Evolutionary conservation across 169 alveolate species (phyloP).

Genomic region (Ichthyophthirius multifiliis): DNA sequence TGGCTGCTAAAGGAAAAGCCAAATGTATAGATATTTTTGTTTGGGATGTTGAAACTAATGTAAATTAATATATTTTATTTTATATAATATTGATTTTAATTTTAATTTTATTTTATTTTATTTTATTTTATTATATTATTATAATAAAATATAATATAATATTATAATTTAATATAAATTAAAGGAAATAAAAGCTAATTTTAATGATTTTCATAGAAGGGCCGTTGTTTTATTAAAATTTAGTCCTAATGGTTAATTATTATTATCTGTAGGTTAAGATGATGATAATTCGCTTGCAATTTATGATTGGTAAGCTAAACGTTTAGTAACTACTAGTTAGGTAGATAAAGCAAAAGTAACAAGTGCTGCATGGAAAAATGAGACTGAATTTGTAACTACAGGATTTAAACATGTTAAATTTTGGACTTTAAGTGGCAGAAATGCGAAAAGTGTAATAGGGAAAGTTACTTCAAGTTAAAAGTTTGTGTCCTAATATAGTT

Average conservation of each 20-base stretch:
- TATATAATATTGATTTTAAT: too few relatives aligned
- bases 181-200: conserved; percentile 49
- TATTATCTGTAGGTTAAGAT: conserved; percentile 81
- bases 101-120: too few relatives aligned
- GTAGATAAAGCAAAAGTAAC: conserved; percentile 79
- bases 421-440: conserved; percentile 74
- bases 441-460: conserved; percentile 67
- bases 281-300: conserved; percentile 83
- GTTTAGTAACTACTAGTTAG: conserved; percentile 57
- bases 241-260: conserved; percentile 76
- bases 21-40: conserved; percentile 73
- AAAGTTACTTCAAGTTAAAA: conserved; percentile 63
- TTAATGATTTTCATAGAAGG: conserved; percentile 76
- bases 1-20: conserved; percentile 77
- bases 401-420: conserved; percentile 87
- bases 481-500: conserved; percentile 68
- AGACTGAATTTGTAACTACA: conserved; percentile 72
- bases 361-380: conserved; percentile 73
- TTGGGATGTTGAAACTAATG: conserved; percentile 72
- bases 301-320: conserved; percentile 69
- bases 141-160: neutral
- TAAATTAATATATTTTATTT: too few relatives aligned
- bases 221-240: conserved; percentile 77
- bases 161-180: neutral
- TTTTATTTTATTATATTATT: too few relatives aligned